Percentiles rank a stretch among this genome's conserved stretches.
Evolutionary conservation across 2,329 filamentous ascomycete species (phyloP).

Genomic region (Tetracladium maxilliforme): DNA sequence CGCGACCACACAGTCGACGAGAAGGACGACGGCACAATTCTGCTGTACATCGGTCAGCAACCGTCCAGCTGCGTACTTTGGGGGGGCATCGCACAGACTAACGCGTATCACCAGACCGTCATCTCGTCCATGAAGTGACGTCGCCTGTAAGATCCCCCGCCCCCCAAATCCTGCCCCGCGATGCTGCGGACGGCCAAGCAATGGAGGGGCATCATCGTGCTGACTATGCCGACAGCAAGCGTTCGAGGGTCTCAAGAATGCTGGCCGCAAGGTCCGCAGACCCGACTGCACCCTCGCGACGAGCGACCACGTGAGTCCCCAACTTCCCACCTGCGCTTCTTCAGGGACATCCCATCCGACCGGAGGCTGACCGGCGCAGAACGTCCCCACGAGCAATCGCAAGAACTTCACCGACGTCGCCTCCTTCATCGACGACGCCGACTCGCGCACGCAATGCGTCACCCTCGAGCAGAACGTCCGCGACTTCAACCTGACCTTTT

Average conservation of each 20-base stretch:
- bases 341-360: neutral
- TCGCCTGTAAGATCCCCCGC: slow-evolving; percentile 54
- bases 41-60: slow-evolving; percentile 77
- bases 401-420: slow-evolving; percentile 90
- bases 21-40: slow-evolving; percentile 81
- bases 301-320: slow-evolving; percentile 72
- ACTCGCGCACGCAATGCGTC: slow-evolving; percentile 85
- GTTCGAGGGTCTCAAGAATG: slow-evolving; percentile 88
- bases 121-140: slow-evolving; percentile 96
- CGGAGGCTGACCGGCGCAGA: slow-evolving; percentile 33
- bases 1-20: slow-evolving; percentile 89
- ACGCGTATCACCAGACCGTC: slow-evolving; percentile 48
- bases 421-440: slow-evolving; percentile 87
- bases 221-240: slow-evolving; percentile 53
- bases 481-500: slow-evolving; percentile 92
- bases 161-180: slow-evolving; percentile 1
- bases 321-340: slow-evolving; percentile 1
- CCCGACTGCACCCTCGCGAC: slow-evolving; percentile 95
- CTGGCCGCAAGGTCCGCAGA: slow-evolving; percentile 72
- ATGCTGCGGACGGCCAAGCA: slow-evolving; percentile 1
- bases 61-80: neutral
- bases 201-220: slow-evolving; percentile 4
- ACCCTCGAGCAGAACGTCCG: slow-evolving; percentile 97
- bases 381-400: slow-evolving; percentile 81
- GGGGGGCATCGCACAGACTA: slow-evolving; percentile 2